These are phyloP conservation scores for Scenedesmus sp. DNA, from an alignment of 163 green algal species.

Conservation along the genomic window DNA sequence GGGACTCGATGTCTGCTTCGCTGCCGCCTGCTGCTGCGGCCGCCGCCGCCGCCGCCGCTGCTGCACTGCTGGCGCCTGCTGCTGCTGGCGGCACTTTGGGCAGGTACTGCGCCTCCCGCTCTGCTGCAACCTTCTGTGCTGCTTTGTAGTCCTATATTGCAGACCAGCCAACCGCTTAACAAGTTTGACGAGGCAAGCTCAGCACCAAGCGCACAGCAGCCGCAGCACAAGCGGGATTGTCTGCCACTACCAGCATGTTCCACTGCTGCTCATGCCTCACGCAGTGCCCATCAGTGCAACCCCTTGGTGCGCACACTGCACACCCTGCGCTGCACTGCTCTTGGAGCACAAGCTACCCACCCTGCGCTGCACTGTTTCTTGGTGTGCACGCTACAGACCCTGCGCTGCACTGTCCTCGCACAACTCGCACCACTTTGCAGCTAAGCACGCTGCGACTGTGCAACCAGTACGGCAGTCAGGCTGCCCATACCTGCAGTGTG, in stretches of 20 bases:
- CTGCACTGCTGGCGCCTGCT: conserved; percentile 20
- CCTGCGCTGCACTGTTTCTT: conserved; percentile 36
- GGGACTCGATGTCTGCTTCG: conserved; percentile 62
- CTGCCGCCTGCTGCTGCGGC: conserved; percentile 18
- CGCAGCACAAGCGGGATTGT: too few relatives aligned
- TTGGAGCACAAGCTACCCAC: too few relatives aligned
- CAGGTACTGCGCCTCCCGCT: conserved; percentile 77
- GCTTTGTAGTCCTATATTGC: conserved; percentile 77
- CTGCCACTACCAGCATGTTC: conserved; percentile 20
- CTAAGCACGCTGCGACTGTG: not conserved
- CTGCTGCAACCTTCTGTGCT: conserved; percentile 72
- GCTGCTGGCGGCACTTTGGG: conserved; percentile 55
- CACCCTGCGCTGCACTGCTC: too few relatives aligned
- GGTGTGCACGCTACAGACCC: conserved; percentile 32
- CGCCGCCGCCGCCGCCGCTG: conserved; percentile 5
- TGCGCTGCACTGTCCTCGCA: too few relatives aligned
- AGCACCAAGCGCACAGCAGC: not conserved
- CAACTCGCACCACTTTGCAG: not conserved
- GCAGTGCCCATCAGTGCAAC: too few relatives aligned
- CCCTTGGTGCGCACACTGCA: too few relatives aligned
- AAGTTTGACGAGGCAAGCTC: not conserved
- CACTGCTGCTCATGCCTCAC: conserved; percentile 54
- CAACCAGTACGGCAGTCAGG: too few relatives aligned
- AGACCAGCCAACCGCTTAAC: not conserved
- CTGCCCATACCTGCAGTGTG: conserved; percentile 52